Evolutionary conservation across 345 rosid genomes (phyloP).

Genomic region (Rhodamnia argentea): DNA sequence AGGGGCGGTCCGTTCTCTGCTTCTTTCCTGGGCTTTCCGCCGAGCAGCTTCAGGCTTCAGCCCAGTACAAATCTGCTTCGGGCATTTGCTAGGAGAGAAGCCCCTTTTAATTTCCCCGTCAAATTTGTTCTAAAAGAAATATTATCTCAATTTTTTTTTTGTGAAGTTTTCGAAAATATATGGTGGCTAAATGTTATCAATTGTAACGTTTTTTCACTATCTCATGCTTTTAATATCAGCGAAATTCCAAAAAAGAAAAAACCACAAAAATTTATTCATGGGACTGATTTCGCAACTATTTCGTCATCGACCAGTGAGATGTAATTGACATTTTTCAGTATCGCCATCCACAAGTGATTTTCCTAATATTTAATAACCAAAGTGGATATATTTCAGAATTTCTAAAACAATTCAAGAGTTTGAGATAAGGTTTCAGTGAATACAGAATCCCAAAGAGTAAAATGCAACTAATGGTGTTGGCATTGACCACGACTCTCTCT

Average conservation of each 20-base stretch:
- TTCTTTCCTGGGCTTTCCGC: not conserved
- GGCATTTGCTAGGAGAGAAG: not conserved
- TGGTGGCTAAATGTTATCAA: not conserved
- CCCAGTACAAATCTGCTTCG: not conserved
- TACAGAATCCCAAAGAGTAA: too few relatives aligned
- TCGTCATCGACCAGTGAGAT: rapidly evolving
- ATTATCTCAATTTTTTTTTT: not conserved
- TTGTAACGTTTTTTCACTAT: too few relatives aligned
- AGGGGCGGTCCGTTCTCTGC: not conserved
- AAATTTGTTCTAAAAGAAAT: not conserved
- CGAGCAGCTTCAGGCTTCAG: not conserved
- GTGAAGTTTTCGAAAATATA: not conserved
- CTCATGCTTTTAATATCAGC: not conserved
- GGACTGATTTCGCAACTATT: rapidly evolving
- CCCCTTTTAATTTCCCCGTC: not conserved
- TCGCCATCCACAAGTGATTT: not conserved
- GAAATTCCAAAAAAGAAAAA: not conserved
- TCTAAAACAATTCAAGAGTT: too few relatives aligned
- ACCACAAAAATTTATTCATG: not conserved
- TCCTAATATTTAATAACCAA: too few relatives aligned
- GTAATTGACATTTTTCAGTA: rapidly evolving
- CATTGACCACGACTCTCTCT: too few relatives aligned
- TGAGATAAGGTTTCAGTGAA: too few relatives aligned
- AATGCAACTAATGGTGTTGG: too few relatives aligned
- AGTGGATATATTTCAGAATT: too few relatives aligned